Conservation (phyloP, 176 grass and related monocot genomes). For the sorghum (Sorghum bicolor) region DNA sequence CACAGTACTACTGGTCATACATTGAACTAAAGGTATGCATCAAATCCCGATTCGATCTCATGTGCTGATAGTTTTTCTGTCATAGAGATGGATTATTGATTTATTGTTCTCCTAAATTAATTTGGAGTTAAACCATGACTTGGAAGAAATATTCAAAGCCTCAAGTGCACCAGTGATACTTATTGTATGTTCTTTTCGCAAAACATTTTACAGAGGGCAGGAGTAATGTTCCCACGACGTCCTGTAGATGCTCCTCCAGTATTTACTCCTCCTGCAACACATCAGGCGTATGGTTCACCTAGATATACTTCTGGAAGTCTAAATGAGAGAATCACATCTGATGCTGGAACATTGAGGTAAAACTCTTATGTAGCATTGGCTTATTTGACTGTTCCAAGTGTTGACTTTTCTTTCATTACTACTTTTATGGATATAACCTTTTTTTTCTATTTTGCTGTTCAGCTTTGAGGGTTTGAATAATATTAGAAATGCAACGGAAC, state of each 20-base stretch:
- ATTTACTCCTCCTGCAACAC: slow-evolving; percentile 73
- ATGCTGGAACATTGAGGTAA: slow-evolving; percentile 68
- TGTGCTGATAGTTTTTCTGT: neutral
- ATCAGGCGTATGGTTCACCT: slow-evolving; percentile 48
- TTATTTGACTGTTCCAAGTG: neutral
- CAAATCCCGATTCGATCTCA: neutral
- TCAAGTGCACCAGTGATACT: neutral
- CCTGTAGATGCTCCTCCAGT: slow-evolving; percentile 68
- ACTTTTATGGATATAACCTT: neutral
- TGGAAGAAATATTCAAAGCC: slow-evolving; percentile 9
- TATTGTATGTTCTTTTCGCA: slow-evolving; percentile 16
- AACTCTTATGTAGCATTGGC: neutral
- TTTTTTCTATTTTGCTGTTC: slow-evolving; percentile 11
- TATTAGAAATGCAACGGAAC: slow-evolving; percentile 67
- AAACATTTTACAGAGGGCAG: slow-evolving; percentile 62
- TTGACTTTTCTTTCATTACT: neutral
- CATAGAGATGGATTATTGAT: neutral
- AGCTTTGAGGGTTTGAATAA: slow-evolving; percentile 77
- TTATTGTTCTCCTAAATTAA: neutral
- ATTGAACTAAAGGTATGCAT: slow-evolving; percentile 75
- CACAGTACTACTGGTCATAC: slow-evolving; percentile 91
- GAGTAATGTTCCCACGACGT: slow-evolving; percentile 73
- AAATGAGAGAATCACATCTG: slow-evolving; percentile 52
- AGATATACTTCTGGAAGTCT: slow-evolving; percentile 46
- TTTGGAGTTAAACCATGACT: neutral